Evolutionary conservation across 805 yeast species (phyloP).

Genomic region (Schwanniomyces vanrijiae): DNA sequence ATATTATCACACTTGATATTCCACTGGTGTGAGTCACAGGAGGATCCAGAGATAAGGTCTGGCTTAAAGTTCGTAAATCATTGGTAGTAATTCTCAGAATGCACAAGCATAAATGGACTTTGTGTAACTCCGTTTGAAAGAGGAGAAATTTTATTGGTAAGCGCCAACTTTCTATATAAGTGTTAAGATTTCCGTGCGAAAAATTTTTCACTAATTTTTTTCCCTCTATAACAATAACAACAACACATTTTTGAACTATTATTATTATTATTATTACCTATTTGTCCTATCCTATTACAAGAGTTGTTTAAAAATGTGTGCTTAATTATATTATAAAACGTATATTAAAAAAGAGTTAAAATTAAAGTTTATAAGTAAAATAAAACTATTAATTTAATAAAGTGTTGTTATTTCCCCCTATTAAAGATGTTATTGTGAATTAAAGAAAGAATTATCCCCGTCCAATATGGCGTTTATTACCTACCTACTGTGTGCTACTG

Average conservation of each 20-base stretch:
- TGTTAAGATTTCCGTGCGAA: background rate
- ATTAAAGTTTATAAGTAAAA: constrained; percentile 10
- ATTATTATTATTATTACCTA: constrained; percentile 6
- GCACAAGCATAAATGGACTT: background rate
- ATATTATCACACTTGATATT: background rate
- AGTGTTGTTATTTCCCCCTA: constrained; percentile 25
- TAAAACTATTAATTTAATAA: constrained; percentile 18
- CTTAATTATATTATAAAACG: constrained; percentile 24
- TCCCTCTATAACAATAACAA: constrained; percentile 10
- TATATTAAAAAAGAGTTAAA: constrained; percentile 8
- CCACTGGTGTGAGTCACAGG: background rate
- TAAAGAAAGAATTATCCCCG: constrained; percentile 14
- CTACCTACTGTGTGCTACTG: background rate
- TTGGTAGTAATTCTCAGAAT: background rate
- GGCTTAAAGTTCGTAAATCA: background rate
- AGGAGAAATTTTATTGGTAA: constrained; percentile 2
- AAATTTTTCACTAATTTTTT: constrained; percentile 7
- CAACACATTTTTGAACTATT: constrained; percentile 6
- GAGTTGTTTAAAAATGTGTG: constrained; percentile 29
- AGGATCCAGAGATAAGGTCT: background rate
- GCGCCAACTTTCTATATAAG: constrained; percentile 1
- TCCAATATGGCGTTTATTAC: constrained; percentile 32
- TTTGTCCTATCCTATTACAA: constrained; percentile 7
- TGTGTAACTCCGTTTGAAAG: constrained; percentile 2
- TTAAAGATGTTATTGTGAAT: constrained; percentile 35